phyloP scores from a whole-genome alignment of 2,329 filamentous ascomycete species.

The Diaporthe capsici region DNA sequence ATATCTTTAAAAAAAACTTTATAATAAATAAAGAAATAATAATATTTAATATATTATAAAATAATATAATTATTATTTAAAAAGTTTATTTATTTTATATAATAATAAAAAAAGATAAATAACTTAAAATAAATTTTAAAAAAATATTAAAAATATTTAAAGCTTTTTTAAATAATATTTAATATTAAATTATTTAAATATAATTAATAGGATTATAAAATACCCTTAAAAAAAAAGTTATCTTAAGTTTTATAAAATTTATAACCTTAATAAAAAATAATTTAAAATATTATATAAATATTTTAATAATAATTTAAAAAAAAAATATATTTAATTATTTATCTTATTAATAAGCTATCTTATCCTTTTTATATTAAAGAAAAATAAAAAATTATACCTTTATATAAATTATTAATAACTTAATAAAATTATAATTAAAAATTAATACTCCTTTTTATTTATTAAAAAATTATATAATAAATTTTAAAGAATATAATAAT shows the following conservation, averaged over 20 bases:
- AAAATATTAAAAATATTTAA: background rate
- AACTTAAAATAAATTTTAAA: background rate
- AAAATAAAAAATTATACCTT: background rate
- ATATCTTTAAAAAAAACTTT: background rate
- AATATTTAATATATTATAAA: background rate
- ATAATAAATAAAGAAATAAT: background rate
- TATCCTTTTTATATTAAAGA: background rate
- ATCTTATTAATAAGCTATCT: background rate
- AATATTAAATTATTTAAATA: too few species aligned
- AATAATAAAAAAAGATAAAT: background rate
- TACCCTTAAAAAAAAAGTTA: too few species aligned
- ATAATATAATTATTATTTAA: background rate
- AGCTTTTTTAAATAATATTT: too few species aligned
- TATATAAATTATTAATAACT: background rate
- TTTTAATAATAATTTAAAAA: background rate
- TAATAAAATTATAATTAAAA: background rate
- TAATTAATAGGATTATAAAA: too few species aligned
- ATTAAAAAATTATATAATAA: too few species aligned
- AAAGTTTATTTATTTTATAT: background rate
- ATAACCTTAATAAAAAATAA: background rate
- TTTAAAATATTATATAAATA: background rate
- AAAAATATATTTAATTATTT: background rate
- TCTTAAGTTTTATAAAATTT: background rate
- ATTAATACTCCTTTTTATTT: too few species aligned
- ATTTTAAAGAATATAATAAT: too few species aligned